Percentiles rank a stretch among this genome's conserved stretches.
phyloP scores from a whole-genome alignment of 805 yeast species.

The Naumovozyma baii region DNA sequence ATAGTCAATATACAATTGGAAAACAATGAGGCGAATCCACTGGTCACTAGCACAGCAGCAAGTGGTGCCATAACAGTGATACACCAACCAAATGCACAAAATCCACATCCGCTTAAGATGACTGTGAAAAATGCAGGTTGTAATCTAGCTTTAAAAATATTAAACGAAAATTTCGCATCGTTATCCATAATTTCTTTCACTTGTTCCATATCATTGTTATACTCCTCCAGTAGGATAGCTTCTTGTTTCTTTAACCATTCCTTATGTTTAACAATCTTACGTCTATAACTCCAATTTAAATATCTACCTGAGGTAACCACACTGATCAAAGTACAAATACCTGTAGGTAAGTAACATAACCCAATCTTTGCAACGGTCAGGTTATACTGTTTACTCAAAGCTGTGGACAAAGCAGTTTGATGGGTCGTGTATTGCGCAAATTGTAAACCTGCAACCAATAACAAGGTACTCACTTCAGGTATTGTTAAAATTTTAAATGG shows the following conservation, averaged over 20 bases:
- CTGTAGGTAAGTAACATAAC: slow-evolving; percentile 63
- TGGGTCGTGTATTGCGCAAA: slow-evolving; percentile 64
- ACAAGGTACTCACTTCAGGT: slow-evolving; percentile 37
- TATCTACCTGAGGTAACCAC: slow-evolving; percentile 49
- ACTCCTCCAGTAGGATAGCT: slow-evolving; percentile 10
- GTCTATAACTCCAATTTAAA: slow-evolving; percentile 38
- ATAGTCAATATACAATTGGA: slow-evolving; percentile 49
- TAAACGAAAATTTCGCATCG: slow-evolving; percentile 35
- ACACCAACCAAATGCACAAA: slow-evolving; percentile 66
- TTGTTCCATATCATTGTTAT: slow-evolving; percentile 12
- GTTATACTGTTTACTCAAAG: slow-evolving; percentile 40
- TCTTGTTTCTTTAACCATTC: slow-evolving; percentile 16
- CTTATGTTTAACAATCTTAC: slow-evolving; percentile 14
- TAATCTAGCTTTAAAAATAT: slow-evolving; percentile 47
- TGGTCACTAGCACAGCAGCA: slow-evolving; percentile 47
- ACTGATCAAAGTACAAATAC: slow-evolving; percentile 54
- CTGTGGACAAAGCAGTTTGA: slow-evolving; percentile 54
- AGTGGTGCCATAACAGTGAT: slow-evolving; percentile 39
- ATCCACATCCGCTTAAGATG: slow-evolving; percentile 31
- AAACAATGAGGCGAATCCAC: slow-evolving; percentile 49
- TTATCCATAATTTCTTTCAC: slow-evolving; percentile 15
- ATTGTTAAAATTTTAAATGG: slow-evolving; percentile 37
- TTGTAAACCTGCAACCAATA: slow-evolving; percentile 52
- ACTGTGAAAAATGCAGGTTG: slow-evolving; percentile 38
- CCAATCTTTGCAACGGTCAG: slow-evolving; percentile 54